phyloP scores from a whole-genome alignment of 768 basidiomycete genomes.

The Boletales sp. region DNA sequence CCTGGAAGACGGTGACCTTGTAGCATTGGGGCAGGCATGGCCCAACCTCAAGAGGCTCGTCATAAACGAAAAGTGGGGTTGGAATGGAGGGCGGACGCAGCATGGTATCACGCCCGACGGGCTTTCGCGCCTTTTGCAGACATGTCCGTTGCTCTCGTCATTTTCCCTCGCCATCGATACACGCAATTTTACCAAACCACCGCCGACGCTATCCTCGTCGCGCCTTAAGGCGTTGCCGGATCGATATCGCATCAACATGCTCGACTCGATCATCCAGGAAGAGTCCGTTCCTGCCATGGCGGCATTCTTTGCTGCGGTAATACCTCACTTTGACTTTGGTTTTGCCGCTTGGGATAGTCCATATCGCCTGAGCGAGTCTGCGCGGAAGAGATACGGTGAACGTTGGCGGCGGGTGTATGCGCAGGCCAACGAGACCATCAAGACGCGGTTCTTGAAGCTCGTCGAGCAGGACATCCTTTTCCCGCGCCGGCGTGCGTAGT shows the following conservation, averaged over 20 bases:
- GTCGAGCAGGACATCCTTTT: too few relatives aligned
- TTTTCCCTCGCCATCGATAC: constrained; percentile 9
- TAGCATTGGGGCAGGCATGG: constrained; percentile 5
- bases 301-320: neutral
- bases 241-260: neutral
- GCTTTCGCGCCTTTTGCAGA: neutral
- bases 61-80: constrained; percentile 9
- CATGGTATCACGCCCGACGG: constrained; percentile 7
- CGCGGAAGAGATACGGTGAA: too few relatives aligned
- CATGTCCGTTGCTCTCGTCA: neutral
- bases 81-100: neutral
- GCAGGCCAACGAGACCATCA: too few relatives aligned
- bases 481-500: too few relatives aligned
- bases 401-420: too few relatives aligned
- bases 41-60: neutral
- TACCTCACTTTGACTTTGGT: neutral
- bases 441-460: too few relatives aligned
- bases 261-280: constrained; percentile 3
- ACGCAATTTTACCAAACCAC: neutral
- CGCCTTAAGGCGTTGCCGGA: too few relatives aligned
- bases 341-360: neutral
- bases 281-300: neutral
- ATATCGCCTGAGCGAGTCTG: too few relatives aligned
- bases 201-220: neutral
- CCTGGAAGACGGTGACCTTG: neutral